Conservation (phyloP, 257 asterid species). For the Jacaranda copaia region DNA sequence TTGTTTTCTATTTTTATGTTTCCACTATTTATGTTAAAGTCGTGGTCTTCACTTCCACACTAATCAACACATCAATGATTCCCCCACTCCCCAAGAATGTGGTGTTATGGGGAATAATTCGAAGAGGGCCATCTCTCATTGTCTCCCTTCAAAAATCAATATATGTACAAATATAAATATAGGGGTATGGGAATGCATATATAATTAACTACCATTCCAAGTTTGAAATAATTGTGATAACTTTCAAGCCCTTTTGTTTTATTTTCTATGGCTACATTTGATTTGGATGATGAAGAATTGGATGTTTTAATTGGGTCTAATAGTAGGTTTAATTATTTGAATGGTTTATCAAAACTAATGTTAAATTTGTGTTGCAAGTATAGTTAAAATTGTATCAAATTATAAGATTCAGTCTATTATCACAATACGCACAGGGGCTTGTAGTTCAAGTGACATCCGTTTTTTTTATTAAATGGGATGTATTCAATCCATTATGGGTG, state of each 20-base stretch:
- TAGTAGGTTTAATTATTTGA: too few relatives aligned
- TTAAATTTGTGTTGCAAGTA: too few relatives aligned
- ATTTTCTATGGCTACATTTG: background rate
- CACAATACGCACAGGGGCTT: too few relatives aligned
- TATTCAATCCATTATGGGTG: too few relatives aligned
- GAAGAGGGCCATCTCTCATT: conserved; percentile 43
- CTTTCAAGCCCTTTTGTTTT: background rate
- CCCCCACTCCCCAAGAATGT: conserved; percentile 37
- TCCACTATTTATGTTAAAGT: background rate
- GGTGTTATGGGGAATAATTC: conserved; percentile 24
- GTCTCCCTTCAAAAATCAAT: conserved; percentile 35
- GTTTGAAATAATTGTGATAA: background rate
- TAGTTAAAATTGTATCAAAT: too few relatives aligned
- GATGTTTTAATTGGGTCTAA: too few relatives aligned
- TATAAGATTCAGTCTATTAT: too few relatives aligned
- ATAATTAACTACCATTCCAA: background rate
- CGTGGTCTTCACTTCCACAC: conserved; percentile 46
- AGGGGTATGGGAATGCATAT: background rate
- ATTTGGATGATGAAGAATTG: too few relatives aligned
- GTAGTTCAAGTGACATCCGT: too few relatives aligned
- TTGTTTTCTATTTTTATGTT: background rate
- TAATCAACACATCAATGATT: conserved; percentile 48
- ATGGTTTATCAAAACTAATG: too few relatives aligned
- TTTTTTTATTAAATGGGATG: too few relatives aligned
- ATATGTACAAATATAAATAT: too few relatives aligned